Evolutionary conservation across 345 rosid species (phyloP).

Genomic region (Alliaria petiolata): DNA sequence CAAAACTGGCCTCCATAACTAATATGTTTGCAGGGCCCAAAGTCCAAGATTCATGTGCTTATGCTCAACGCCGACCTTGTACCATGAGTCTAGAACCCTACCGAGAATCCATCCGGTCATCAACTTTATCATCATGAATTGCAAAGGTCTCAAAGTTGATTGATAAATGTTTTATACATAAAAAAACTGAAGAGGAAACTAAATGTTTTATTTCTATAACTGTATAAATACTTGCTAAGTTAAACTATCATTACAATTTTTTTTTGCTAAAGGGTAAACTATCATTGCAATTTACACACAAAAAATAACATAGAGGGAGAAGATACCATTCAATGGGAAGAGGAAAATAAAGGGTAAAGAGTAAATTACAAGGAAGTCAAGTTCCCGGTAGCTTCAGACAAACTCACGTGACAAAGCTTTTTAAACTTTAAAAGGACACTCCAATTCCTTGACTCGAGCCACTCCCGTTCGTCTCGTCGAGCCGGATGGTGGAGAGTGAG

Average conservation of each 20-base stretch:
- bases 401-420: slow-evolving; percentile 21
- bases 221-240: not conserved
- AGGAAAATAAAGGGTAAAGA: not conserved
- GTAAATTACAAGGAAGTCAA: slow-evolving; percentile 24
- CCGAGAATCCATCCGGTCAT: not conserved
- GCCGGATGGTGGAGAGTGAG: not conserved
- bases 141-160: not conserved
- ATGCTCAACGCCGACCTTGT: no score
- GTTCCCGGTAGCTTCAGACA: slow-evolving; percentile 20
- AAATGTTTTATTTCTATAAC: not conserved
- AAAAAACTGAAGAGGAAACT: not conserved
- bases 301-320: not conserved
- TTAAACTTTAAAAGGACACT: not conserved
- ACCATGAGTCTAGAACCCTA: not conserved
- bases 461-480: not conserved
- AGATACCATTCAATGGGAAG: not conserved
- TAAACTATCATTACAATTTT: no score
- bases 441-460: slow-evolving; percentile 10
- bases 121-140: not conserved
- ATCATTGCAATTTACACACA: no score
- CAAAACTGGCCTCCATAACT: no score
- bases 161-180: not conserved
- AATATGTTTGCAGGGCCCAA: no score
- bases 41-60: no score
- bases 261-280: no score